Evolutionary conservation across 257 asterid species (phyloP).

Genomic region (Jaltomata sinuosa): DNA sequence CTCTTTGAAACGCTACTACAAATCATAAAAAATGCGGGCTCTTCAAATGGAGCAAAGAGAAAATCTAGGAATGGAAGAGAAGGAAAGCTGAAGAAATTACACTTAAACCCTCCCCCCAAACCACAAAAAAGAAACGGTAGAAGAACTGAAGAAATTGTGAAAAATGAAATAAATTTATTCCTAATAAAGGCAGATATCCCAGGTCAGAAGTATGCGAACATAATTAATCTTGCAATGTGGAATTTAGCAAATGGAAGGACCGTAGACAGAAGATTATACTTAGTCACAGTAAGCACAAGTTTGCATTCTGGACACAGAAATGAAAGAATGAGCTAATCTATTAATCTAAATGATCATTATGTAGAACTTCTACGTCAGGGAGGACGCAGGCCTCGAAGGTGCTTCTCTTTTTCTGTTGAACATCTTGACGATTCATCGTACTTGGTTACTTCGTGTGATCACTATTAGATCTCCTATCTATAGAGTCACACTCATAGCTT

Average conservation of each 20-base stretch:
- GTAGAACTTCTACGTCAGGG: background rate
- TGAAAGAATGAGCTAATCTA: background rate
- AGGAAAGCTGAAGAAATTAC: too few relatives aligned
- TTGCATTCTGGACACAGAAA: background rate
- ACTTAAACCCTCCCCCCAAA: too few relatives aligned
- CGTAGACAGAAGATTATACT: background rate
- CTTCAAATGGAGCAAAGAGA: background rate
- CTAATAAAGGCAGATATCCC: background rate
- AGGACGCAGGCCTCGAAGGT: background rate
- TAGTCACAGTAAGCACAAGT: background rate
- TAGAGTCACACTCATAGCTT: background rate
- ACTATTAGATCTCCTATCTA: background rate
- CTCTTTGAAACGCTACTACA: background rate
- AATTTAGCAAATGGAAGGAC: background rate
- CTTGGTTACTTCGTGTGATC: background rate
- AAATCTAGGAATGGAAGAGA: background rate
- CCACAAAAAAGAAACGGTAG: background rate
- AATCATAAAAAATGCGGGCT: background rate
- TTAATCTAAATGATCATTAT: background rate
- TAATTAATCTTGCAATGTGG: too few relatives aligned
- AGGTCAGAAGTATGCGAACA: background rate
- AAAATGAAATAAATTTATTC: background rate
- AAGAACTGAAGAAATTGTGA: background rate
- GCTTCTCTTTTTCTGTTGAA: background rate
- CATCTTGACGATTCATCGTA: background rate